Base-by-base conservation (phyloP, 2,329 filamentous ascomycete genomes). In the Ramularia endophylla region DNA sequence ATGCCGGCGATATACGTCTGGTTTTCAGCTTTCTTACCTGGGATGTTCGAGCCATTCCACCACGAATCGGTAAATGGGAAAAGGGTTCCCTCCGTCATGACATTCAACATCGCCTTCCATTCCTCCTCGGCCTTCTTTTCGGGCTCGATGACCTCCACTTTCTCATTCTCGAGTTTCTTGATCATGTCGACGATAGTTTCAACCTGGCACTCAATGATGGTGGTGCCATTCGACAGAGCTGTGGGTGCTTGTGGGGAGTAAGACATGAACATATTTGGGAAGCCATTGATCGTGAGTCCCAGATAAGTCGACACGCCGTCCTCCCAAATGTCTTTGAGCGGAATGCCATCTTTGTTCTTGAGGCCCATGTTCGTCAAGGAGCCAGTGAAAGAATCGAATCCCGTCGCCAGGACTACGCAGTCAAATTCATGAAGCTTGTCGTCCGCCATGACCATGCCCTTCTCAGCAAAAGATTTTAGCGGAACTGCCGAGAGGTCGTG, bases 241-340 rank as follows among this genome's bases (percentile, higher is more conserved):
- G 67, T 70, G 1, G 67, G 68, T 0, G 65, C 66, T 47, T 71
- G 68, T 1, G 67, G 63, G 1, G 66, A 65, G 47, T 71, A 71
- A 5, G 65, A 52, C 59, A 65, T 56, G 58, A 68, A 67, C 49
- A 64, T 56, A 47, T 68, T 69, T 1, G 58, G 58, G 40, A 55
- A 60, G 15, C 51, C 50, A 9, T 48, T 27, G 22, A 58, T 46
- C 1, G 51, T 48, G 16, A 62, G 53, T 11, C 68, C 68, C 5
- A 71, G 57, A 41, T 67, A 65, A 0, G 64, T 65, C 25, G 56
- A 60, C 2, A 63, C 61, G 28, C 66, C 66, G 8, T 54, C 55
- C 36, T 62, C 60, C 68, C 67, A 70, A 18, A 59, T 57, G 13
- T 69, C 61, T 50, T 62, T 46, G 16, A 58, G 38, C 15, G 50